Evolutionary conservation across 1,284 basidiomycete species (phyloP).

Genomic region (Ustilago sp.): DNA sequence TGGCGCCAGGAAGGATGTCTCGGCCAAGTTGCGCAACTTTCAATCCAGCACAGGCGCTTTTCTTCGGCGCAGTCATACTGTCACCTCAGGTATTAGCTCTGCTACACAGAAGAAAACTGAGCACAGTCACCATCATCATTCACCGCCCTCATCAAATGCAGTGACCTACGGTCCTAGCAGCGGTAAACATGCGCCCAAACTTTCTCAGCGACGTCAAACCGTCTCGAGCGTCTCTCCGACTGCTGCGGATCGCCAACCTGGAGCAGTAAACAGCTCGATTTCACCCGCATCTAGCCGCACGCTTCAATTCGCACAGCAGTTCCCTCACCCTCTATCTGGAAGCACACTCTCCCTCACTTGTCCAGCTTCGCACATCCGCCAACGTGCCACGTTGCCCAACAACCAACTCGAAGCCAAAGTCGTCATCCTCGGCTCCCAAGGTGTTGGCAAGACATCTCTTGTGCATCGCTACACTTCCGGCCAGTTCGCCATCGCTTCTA

Average conservation of each 20-base stretch:
- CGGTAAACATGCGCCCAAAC: conserved; percentile 29
- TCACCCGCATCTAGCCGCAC: conserved; percentile 31
- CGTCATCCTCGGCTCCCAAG: conserved; percentile 94
- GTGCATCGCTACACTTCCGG: conserved; percentile 92
- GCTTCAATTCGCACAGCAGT: conserved; percentile 20
- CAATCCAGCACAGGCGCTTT: conserved; percentile 36
- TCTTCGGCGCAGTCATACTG: conserved; percentile 42
- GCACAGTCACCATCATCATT: conserved; percentile 5
- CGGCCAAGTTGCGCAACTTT: conserved; percentile 33
- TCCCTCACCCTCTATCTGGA: conserved; percentile 8
- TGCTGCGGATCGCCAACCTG: conserved; percentile 11
- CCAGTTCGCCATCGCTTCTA: conserved; percentile 56
- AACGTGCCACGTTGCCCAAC: conserved; percentile 31
- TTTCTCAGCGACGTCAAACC: conserved; percentile 36
- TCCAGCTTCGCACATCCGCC: conserved; percentile 22
- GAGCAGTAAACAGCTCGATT: conserved; percentile 5
- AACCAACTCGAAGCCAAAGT: conserved; percentile 87
- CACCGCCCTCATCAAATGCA: conserved; percentile 17
- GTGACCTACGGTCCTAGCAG: conserved; percentile 41
- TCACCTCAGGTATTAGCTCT: conserved; percentile 32
- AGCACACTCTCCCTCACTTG: conserved; percentile 20
- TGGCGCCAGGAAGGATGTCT: conserved; percentile 23
- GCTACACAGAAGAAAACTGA: background rate
- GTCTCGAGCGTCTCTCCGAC: conserved; percentile 41
- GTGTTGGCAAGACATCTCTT: conserved; percentile 94